Conservation (phyloP, 352 stramenopile species). For the Phytophthora foliorum region DNA sequence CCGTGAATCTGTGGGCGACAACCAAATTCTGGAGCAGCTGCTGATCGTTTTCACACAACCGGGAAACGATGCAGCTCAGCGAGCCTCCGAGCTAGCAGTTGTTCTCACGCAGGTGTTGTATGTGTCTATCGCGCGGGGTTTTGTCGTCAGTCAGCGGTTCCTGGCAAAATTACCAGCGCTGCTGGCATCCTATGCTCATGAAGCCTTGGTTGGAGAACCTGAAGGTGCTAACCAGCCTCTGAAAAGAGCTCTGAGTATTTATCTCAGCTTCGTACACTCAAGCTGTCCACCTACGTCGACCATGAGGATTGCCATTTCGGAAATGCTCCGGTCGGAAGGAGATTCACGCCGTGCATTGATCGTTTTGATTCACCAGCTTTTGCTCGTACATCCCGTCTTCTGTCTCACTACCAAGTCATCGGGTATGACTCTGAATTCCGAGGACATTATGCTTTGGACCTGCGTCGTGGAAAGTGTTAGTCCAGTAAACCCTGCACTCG, state of each 20-base stretch:
- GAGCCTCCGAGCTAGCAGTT: constrained; percentile 34
- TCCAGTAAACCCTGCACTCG: constrained; percentile 25
- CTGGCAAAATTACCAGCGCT: constrained; percentile 61
- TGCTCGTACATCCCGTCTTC: constrained; percentile 19
- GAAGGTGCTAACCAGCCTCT: constrained; percentile 35
- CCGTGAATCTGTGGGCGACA: constrained; percentile 56
- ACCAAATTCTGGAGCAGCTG: constrained; percentile 73
- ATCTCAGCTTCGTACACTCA: constrained; percentile 64
- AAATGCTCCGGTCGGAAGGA: constrained; percentile 54
- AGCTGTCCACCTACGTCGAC: constrained; percentile 19
- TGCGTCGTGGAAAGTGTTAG: constrained; percentile 37
- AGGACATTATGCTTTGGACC: constrained; percentile 48
- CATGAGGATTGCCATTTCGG: constrained; percentile 49
- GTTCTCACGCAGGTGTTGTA: constrained; percentile 65
- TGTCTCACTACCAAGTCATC: constrained; percentile 12
- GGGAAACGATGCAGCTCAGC: constrained; percentile 30
- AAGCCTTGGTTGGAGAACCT: constrained; percentile 9
- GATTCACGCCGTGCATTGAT: constrained; percentile 28
- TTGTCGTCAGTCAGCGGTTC: constrained; percentile 69
- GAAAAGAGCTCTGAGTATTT: constrained; percentile 56
- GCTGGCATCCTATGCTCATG: constrained; percentile 32
- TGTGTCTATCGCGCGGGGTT: constrained; percentile 49
- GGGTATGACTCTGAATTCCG: constrained; percentile 4
- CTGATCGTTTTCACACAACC: constrained; percentile 74
- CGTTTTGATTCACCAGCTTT: constrained; percentile 33